Conservation (phyloP, 345 rosid species). For the Citrus medica region DNA sequence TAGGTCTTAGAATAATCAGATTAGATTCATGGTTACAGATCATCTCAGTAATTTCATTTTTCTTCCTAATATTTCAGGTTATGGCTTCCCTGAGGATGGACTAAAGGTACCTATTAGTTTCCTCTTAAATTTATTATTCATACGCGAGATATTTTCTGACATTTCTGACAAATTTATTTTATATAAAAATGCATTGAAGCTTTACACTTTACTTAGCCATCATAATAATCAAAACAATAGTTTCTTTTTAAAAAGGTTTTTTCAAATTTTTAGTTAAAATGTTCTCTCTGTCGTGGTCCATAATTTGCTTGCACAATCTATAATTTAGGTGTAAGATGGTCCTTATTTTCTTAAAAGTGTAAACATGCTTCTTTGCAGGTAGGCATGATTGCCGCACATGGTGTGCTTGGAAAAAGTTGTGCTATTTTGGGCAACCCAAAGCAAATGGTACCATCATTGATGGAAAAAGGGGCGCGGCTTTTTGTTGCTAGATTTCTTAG, state of each 20-base stretch:
- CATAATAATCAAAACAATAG: not conserved
- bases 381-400: slow-evolving; percentile 67
- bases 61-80: slow-evolving; percentile 48
- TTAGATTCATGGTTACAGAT: not conserved
- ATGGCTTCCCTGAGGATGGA: slow-evolving; percentile 97
- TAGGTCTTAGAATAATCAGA: not conserved
- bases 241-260: too few species aligned
- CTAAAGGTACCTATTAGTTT: slow-evolving; percentile 49
- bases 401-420: slow-evolving; percentile 51
- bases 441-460: slow-evolving; percentile 75
- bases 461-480: slow-evolving; percentile 70
- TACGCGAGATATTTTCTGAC: not conserved
- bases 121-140: not conserved
- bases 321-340: not conserved
- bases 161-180: not conserved
- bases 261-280: not conserved
- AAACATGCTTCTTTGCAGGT: slow-evolving; percentile 39
- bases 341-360: not conserved
- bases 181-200: not conserved
- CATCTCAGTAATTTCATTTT: not conserved
- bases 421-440: slow-evolving; percentile 53
- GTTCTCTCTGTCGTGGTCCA: not conserved
- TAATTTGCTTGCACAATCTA: not conserved
- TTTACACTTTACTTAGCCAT: not conserved
- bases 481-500: slow-evolving; percentile 75